A percentile compares a stretch with the other conserved stretches of the same genome.
These are phyloP conservation scores for Chrysoporthe austroafricana DNA, from an alignment of 2,329 filamentous ascomycete genomes.

Conservation along the genomic window DNA sequence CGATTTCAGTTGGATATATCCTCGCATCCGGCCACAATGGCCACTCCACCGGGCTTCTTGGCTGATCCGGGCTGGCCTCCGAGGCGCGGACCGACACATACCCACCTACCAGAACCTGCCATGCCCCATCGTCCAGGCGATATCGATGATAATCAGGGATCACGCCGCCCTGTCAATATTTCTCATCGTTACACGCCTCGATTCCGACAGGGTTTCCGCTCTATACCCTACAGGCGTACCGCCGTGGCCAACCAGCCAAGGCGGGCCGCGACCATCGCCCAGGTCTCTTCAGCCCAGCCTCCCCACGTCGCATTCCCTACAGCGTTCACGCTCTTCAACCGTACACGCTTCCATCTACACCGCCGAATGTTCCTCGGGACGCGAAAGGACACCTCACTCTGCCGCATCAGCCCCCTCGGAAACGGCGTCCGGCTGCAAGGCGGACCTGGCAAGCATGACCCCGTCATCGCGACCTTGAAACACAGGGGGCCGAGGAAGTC, in stretches of 20 bases:
- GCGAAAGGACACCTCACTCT: not conserved
- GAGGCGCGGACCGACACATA: not conserved
- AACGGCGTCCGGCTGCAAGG: not conserved
- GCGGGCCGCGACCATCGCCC: not conserved
- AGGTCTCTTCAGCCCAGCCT: not conserved
- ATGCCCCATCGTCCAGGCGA: not conserved
- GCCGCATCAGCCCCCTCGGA: not conserved
- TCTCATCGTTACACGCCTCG: not conserved
- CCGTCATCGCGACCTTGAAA: constrained; percentile 2
- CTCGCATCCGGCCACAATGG: not conserved
- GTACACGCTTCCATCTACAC: constrained; percentile 2
- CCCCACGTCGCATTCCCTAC: not conserved
- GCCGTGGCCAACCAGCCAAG: not conserved
- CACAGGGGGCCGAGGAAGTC: not conserved
- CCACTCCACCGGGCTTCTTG: not conserved
- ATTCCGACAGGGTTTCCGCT: not conserved
- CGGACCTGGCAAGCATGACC: not conserved
- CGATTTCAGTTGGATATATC: too few relatives aligned
- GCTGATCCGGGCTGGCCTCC: not conserved
- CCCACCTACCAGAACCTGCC: not conserved
- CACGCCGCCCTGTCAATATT: too few relatives aligned
- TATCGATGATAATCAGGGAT: not conserved
- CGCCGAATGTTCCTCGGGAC: not conserved
- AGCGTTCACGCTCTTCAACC: constrained; percentile 9
- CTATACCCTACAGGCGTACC: constrained; percentile 6